phyloP scores from a whole-genome alignment of 2,329 filamentous ascomycete genomes.

The Penicillium sp. region DNA sequence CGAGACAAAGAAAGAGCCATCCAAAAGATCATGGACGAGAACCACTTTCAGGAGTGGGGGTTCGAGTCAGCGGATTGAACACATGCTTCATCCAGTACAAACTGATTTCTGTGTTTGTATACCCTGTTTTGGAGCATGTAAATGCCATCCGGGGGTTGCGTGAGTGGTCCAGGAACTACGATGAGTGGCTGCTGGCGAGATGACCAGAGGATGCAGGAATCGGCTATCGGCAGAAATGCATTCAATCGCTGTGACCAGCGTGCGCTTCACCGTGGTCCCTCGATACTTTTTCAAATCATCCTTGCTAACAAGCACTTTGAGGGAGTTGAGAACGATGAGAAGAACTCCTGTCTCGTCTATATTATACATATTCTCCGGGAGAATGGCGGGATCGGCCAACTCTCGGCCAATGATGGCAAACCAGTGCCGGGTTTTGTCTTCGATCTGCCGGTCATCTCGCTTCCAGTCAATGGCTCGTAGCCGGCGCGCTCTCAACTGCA shows the following conservation, averaged over 20 bases:
- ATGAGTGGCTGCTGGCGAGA: conserved; percentile 12
- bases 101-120: conserved; percentile 12
- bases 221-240: conserved; percentile 14
- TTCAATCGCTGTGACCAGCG: conserved; percentile 14
- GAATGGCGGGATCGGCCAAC: conserved; percentile 26
- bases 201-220: conserved; percentile 11
- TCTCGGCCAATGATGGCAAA: conserved; percentile 34
- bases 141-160: conserved; percentile 12
- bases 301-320: conserved; percentile 38
- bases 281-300: conserved; percentile 7
- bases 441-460: conserved; percentile 1
- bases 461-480: conserved; percentile 12
- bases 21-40: too few relatives aligned
- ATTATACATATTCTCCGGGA: conserved; percentile 40
- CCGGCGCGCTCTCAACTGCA: conserved; percentile 1
- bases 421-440: conserved; percentile 6
- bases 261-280: conserved; percentile 11
- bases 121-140: conserved; percentile 13
- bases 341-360: conserved; percentile 43
- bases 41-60: too few relatives aligned
- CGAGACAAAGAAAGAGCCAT: too few relatives aligned
- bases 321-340: conserved; percentile 24
- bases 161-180: conserved; percentile 14
- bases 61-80: conserved; percentile 15
- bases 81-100: conserved; percentile 14